These are phyloP conservation scores for Pyrus communis DNA, from an alignment of 306 rosid genomes.

Conservation along the genomic window DNA sequence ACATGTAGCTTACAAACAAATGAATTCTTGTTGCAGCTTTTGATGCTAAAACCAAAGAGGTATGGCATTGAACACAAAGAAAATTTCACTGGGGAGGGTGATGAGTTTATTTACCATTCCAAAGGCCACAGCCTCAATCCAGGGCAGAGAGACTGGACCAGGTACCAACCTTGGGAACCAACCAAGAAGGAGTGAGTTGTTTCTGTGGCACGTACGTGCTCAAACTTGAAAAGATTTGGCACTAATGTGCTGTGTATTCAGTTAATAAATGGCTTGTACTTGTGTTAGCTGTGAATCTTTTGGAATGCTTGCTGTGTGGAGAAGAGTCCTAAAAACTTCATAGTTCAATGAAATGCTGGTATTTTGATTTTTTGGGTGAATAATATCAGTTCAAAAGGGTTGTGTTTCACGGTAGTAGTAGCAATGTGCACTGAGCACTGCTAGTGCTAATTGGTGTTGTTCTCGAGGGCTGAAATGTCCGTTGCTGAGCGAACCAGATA, in stretches of 20 bases:
- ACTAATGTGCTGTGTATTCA: not conserved
- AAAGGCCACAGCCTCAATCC: constrained; percentile 93
- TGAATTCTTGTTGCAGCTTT: constrained; percentile 53
- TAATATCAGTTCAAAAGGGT: not conserved
- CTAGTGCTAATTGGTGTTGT: not conserved
- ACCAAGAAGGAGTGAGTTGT: constrained; percentile 36
- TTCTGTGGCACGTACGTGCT: not conserved
- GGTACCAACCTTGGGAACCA: constrained; percentile 83
- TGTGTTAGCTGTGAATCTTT: constrained; percentile 1
- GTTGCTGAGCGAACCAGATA: not conserved
- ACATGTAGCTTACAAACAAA: not conserved
- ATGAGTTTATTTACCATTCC: constrained; percentile 78
- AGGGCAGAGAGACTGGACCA: constrained; percentile 94
- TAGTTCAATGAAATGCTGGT: not conserved
- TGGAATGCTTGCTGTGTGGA: not conserved
- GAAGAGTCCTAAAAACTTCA: not conserved
- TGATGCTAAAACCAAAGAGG: constrained; percentile 76
- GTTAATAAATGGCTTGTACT: constrained; percentile 13
- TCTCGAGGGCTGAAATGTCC: not conserved
- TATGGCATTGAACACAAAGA: constrained; percentile 78
- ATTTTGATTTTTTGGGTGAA: not conserved
- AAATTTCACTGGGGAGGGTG: constrained; percentile 93
- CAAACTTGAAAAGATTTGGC: constrained; percentile 7
- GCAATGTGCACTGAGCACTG: not conserved
- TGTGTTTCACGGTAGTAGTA: not conserved